Percentiles rank a stretch among this genome's conserved stretches.
phyloP scores from a whole-genome alignment of 345 rosid genomes.

The Sisymbrium altissimum region DNA sequence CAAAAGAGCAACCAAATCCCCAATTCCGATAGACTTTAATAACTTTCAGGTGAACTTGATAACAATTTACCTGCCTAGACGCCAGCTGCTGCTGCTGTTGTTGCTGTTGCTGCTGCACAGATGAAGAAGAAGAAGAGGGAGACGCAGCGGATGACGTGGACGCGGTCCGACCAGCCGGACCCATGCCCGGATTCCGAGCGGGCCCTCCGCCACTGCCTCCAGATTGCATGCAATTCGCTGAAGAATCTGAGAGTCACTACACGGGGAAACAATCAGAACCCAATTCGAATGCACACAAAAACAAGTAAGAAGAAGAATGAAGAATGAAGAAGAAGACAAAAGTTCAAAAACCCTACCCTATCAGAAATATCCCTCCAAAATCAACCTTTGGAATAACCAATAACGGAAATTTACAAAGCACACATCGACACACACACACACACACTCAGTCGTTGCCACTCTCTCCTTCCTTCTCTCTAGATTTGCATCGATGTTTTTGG shows the following conservation, averaged over 20 bases:
- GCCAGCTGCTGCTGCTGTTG: conserved; percentile 61
- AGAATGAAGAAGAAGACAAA: conserved; percentile 1
- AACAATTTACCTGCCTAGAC: conserved; percentile 64
- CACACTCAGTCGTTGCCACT: conserved; percentile 26
- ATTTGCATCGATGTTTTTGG: conserved; percentile 25
- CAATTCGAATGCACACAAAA: conserved; percentile 6
- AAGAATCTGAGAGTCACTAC: conserved; percentile 23
- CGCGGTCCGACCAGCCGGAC: conserved; percentile 70
- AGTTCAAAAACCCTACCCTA: conserved; percentile 19
- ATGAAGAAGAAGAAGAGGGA: conserved; percentile 94
- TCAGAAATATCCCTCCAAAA: conserved; percentile 51
- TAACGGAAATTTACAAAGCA: conserved; percentile 24
- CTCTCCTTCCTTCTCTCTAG: conserved; percentile 29
- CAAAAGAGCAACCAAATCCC: not conserved
- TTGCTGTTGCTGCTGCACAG: conserved; percentile 63
- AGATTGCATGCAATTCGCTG: conserved; percentile 67
- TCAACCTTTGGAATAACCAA: conserved; percentile 54
- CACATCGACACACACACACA: not conserved
- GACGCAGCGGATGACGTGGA: conserved; percentile 91
- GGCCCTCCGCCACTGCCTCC: conserved; percentile 82
- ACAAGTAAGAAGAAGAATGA: not conserved
- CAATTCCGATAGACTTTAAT: not conserved
- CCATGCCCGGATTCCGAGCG: conserved; percentile 59
- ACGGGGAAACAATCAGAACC: not conserved
- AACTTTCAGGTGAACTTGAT: not conserved